Base-by-base conservation (phyloP, 257 asterid genomes). In the Coffea canephora region DNA sequence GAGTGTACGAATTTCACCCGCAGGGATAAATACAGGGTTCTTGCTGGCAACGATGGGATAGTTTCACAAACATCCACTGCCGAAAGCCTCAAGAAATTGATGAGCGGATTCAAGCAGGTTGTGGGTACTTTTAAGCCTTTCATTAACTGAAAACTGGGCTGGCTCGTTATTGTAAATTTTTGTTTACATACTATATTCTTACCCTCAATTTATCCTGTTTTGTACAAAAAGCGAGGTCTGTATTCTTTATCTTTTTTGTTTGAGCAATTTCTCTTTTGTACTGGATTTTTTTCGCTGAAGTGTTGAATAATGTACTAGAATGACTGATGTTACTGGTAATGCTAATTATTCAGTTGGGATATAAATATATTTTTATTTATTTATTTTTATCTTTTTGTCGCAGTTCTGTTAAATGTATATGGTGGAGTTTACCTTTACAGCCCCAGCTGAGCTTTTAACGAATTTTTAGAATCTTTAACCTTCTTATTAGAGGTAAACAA, bases 1-100 rank as follows among this genome's bases (percentile, higher is more conserved):
- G 97, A 94, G 86, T 94, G 98, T 85, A 94, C 98, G 7, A 89
- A 91, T 31, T 92, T 90, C 12, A 94, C 98, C 8, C 83, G 98
- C 81, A 91, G 84, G 78, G 98, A 94, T n/a, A 94, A 94, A 88
- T 94, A 94, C 70, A 82, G 94, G 27, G 93, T 93, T 83, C 95
- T 94, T 39, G 98, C 97, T 3, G 97, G 97, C 0, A 94, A 92
- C 67, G 97, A 94, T 76, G 98, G 97, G 69, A 84, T 79, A 23
- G 97, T 92, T 43, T 73, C 93, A 2, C 85, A 80, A n/a, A 80
- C 48, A 48, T 74, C 86, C 21, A 64, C 43, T 7, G 64, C 67
- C 10, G 74, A 61, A 21, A 61, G 80, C 8, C 79, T 73, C 3
- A 68, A 55, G 76, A 83, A 80, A 57, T 36, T 81, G 78, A 52